A percentile compares a stretch with the other conserved stretches of the same genome.
These are phyloP conservation scores for Sphaerulina musiva DNA, from an alignment of 2,329 filamentous ascomycete genomes.

Conservation along the genomic window DNA sequence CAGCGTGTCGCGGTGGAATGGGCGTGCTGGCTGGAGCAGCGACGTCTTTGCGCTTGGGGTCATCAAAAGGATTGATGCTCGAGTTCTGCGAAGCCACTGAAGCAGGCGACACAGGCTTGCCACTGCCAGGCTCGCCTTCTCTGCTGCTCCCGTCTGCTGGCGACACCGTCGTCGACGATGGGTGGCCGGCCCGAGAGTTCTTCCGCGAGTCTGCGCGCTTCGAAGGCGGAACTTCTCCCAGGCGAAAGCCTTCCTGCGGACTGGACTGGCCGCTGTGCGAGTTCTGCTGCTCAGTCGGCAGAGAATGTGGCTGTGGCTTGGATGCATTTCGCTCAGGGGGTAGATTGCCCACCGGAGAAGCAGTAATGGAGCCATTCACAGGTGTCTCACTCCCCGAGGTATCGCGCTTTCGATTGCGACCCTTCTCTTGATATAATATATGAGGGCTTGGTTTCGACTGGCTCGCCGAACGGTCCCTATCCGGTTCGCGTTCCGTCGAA, in stretches of 20 bases:
- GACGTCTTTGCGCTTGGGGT: conserved; percentile 33
- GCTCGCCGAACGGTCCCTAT: conserved; percentile 22
- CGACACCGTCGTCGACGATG: conserved; percentile 38
- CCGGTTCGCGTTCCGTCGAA: conserved; percentile 40
- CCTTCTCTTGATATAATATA: conserved; percentile 85
- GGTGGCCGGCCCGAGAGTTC: conserved; percentile 42
- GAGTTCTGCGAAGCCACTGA: conserved; percentile 35
- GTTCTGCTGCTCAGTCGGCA: conserved; percentile 26
- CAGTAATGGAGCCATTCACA: conserved; percentile 21
- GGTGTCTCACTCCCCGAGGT: conserved; percentile 27
- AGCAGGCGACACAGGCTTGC: conserved; percentile 33
- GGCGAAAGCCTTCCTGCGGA: conserved; percentile 52
- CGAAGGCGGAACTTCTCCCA: conserved; percentile 72
- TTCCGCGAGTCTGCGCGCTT: conserved; percentile 43
- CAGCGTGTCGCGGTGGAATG: conserved; percentile 36
- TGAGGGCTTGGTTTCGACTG: conserved; percentile 61
- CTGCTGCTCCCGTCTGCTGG: conserved; percentile 30
- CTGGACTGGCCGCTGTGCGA: conserved; percentile 21
- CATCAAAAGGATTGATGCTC: conserved; percentile 36
- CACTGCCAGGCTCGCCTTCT: conserved; percentile 31
- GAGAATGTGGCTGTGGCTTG: conserved; percentile 24
- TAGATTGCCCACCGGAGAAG: conserved; percentile 23
- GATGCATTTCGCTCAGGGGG: conserved; percentile 15
- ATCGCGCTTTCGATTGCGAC: conserved; percentile 48
- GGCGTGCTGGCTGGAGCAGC: conserved; percentile 22